A percentile compares a stretch with the other conserved stretches of the same genome.
Evolutionary conservation across 192 early-diverging fungal genomes (phyloP).

Genomic region (Linnemannia elongata): DNA sequence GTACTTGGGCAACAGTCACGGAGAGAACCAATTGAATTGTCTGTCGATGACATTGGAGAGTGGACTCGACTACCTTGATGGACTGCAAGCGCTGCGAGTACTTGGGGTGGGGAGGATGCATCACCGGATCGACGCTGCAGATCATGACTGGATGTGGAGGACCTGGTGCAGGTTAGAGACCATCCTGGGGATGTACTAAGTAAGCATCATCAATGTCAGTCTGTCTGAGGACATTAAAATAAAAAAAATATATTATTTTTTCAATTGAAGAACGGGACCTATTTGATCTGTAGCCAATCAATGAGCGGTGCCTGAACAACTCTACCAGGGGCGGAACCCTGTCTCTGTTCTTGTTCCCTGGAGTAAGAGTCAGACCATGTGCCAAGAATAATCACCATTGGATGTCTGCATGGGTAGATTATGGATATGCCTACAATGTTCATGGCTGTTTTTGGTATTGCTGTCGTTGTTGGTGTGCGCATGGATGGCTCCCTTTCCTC

Average conservation of each 20-base stretch:
- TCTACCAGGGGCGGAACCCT: neutral
- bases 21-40: neutral
- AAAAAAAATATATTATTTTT: neutral
- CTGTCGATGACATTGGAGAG: slow-evolving; percentile 2
- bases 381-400: neutral
- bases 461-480: neutral
- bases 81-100: neutral
- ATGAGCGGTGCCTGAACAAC: neutral
- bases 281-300: neutral
- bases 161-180: neutral
- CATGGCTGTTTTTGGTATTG: neutral
- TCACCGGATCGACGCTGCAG: neutral
- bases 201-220: neutral
- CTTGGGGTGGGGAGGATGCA: neutral
- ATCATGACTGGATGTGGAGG: neutral
- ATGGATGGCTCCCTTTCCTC: neutral
- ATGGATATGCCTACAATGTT: neutral
- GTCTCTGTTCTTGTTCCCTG: neutral
- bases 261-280: neutral
- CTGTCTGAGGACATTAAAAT: neutral
- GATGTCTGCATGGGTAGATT: neutral
- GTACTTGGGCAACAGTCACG: neutral
- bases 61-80: neutral
- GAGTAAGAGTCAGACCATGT: neutral
- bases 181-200: neutral